These are phyloP conservation scores for Smittium mucronatum DNA, from an alignment of 371 early-diverging fungal genomes.

Conservation along the genomic window DNA sequence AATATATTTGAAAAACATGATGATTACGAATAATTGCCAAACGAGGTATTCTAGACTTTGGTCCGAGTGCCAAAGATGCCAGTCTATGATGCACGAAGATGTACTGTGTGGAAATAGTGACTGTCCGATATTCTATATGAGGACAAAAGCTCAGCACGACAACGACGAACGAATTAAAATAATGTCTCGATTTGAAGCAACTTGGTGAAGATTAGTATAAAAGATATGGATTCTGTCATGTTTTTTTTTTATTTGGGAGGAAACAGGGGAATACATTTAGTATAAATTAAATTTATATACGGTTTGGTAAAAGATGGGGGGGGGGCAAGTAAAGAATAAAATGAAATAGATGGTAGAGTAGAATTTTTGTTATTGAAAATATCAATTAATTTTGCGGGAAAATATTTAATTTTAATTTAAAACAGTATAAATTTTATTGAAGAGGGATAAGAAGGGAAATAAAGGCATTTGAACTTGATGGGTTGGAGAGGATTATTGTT, in stretches of 20 bases:
- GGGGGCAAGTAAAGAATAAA: too few relatives aligned
- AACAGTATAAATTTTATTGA: too few relatives aligned
- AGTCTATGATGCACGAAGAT: conserved; percentile 92
- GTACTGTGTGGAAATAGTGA: conserved; percentile 96
- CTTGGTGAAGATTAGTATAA: conserved; percentile 34
- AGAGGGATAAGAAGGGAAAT: too few relatives aligned
- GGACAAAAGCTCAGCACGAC: conserved; percentile 96
- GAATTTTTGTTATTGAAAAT: too few relatives aligned
- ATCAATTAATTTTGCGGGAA: too few relatives aligned
- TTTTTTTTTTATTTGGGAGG: conserved; percentile 2
- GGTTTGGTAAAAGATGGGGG: too few relatives aligned
- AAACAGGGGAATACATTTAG: not conserved
- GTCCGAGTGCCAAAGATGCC: conserved; percentile 99
- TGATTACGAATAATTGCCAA: conserved; percentile 56
- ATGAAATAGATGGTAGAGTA: too few relatives aligned
- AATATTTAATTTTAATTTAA: too few relatives aligned
- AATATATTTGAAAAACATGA: conserved; percentile 57
- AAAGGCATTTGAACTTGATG: too few relatives aligned
- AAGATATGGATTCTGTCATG: not conserved
- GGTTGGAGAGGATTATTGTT: not conserved
- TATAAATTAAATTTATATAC: too few relatives aligned
- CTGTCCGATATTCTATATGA: conserved; percentile 99
- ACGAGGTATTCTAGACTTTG: conserved; percentile 79
- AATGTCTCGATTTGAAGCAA: conserved; percentile 46
- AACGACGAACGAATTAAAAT: conserved; percentile 52